A percentile compares a stretch with the other conserved stretches of the same genome.
Conservation (phyloP, 1,139 yeast species). For the Blastobotrys buckinghamii region DNA sequence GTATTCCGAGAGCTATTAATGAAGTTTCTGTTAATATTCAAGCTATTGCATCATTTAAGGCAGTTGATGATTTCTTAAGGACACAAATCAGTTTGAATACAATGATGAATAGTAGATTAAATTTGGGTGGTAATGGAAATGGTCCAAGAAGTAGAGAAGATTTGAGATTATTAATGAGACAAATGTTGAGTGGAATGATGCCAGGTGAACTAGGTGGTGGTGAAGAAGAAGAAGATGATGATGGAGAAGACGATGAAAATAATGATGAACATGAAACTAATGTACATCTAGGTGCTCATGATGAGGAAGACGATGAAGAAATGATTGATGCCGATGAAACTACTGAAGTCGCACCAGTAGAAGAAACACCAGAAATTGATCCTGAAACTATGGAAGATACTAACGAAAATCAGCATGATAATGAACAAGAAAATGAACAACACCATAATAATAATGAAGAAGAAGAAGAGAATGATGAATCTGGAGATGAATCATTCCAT, state of each 20-base stretch:
- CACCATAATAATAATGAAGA: constrained; percentile 15
- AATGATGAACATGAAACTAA: not conserved
- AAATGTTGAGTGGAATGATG: not conserved
- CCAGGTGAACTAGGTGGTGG: not conserved
- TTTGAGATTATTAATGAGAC: not conserved
- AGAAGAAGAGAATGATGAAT: constrained; percentile 9
- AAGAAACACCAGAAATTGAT: constrained; percentile 16
- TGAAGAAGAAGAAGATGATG: constrained; percentile 16
- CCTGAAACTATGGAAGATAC: constrained; percentile 6
- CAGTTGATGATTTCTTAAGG: constrained; percentile 53
- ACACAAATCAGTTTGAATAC: constrained; percentile 20
- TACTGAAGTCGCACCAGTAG: constrained; percentile 7
- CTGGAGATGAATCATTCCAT: constrained; percentile 30
- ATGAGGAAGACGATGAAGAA: constrained; percentile 7
- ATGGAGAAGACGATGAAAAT: constrained; percentile 11
- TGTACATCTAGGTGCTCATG: constrained; percentile 11
- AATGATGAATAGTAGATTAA: constrained; percentile 7
- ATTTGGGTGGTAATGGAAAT: constrained; percentile 11
- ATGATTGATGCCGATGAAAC: constrained; percentile 6
- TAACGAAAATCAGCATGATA: not conserved
- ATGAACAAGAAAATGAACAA: not conserved
- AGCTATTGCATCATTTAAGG: constrained; percentile 79
- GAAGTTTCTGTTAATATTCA: constrained; percentile 55
- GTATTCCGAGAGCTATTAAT: constrained; percentile 20
- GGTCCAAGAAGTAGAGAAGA: constrained; percentile 6